These are phyloP conservation scores for Euphrasia arctica DNA, from an alignment of 305 asterid species.

Conservation along the genomic window DNA sequence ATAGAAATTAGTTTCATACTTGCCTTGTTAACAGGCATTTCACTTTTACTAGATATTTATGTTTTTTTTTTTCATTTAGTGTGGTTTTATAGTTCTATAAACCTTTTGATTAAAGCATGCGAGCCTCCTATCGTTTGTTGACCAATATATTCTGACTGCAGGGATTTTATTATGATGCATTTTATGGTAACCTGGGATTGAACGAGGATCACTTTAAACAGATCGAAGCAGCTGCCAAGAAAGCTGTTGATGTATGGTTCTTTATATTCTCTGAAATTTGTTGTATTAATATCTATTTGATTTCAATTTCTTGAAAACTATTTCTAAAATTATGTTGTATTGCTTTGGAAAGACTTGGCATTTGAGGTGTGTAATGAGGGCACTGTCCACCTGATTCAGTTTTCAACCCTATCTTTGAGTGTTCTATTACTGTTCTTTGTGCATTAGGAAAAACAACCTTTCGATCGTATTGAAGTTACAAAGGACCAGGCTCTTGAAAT, in stretches of 20 bases:
- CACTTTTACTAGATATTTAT: background rate
- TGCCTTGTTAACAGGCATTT: conserved; percentile 8
- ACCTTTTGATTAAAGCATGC: background rate
- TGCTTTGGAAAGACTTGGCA: conserved; percentile 13
- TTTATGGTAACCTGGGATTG: conserved; percentile 86
- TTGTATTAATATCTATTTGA: conserved; percentile 19
- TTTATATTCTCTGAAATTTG: conserved; percentile 26
- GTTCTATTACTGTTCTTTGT: conserved; percentile 21
- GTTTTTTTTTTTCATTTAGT: conserved; percentile 12
- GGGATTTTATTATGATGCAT: conserved; percentile 97
- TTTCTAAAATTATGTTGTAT: conserved; percentile 14
- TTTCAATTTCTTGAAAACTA: background rate
- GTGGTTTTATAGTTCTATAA: background rate
- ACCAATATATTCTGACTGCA: conserved; percentile 31
- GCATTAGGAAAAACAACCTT: conserved; percentile 82
- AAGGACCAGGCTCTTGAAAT: conserved; percentile 86
- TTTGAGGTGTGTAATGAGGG: background rate
- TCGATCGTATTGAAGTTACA: conserved; percentile 90
- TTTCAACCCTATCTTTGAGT: conserved; percentile 15
- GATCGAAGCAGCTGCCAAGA: conserved; percentile 76
- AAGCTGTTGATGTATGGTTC: conserved; percentile 66
- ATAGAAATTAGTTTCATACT: conserved; percentile 15
- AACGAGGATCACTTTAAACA: conserved; percentile 80
- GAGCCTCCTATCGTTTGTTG: conserved; percentile 16
- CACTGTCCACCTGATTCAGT: conserved; percentile 11